Conservation (phyloP, 2,329 filamentous ascomycete species). For the Nigrospora sphaerica region DNA sequence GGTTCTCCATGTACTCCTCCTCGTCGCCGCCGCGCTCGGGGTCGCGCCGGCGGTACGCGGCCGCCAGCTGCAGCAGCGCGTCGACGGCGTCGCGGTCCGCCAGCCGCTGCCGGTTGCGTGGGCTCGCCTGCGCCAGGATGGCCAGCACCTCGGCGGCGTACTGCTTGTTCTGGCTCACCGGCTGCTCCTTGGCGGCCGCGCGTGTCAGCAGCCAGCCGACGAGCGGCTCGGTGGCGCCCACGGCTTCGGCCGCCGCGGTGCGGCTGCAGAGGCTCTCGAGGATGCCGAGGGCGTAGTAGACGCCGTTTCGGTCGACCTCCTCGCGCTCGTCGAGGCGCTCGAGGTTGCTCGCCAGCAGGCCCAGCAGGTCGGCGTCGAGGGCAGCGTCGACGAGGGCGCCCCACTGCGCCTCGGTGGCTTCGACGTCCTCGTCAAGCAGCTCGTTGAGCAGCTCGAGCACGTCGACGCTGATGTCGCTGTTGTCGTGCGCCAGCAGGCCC, state of each 20-base stretch:
- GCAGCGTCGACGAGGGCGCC: conserved; percentile 44
- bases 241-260: conserved; percentile 52
- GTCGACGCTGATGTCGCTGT: conserved; percentile 91
- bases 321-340: conserved; percentile 68
- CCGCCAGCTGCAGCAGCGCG: conserved; percentile 71
- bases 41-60: conserved; percentile 78
- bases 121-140: conserved; percentile 74
- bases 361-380: conserved; percentile 63
- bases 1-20: conserved; percentile 89
- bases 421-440: conserved; percentile 88
- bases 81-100: conserved; percentile 67
- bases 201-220: conserved; percentile 72
- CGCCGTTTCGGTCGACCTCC: conserved; percentile 68
- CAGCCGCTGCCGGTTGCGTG: conserved; percentile 56
- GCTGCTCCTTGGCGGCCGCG: conserved; percentile 60
- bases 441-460: conserved; percentile 85
- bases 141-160: conserved; percentile 89
- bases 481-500: conserved; percentile 82
- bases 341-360: conserved; percentile 71
- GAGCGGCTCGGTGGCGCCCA: conserved; percentile 62
- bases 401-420: conserved; percentile 30
- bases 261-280: conserved; percentile 81
- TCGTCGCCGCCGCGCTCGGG: conserved; percentile 81
- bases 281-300: conserved; percentile 79
- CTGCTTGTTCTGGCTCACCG: conserved; percentile 84